phyloP scores from a whole-genome alignment of 305 asterid species.

The Solanum hybrid region DNA sequence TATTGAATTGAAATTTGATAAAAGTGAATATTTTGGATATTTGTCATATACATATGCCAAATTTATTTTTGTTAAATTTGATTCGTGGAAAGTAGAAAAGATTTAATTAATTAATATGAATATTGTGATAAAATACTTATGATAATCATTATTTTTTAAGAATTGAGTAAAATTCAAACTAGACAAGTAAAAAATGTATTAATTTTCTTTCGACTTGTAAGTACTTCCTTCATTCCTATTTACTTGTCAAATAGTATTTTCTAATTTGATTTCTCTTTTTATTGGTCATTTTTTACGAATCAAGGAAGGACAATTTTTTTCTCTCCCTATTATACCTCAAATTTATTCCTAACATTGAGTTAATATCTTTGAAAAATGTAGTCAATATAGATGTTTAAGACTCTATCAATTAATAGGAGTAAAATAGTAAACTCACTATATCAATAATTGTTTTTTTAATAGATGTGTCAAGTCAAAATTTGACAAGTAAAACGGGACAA shows the following conservation, averaged over 20 bases:
- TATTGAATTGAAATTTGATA: too few relatives aligned
- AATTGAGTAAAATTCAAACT: neutral
- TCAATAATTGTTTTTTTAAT: too few relatives aligned
- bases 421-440: too few relatives aligned
- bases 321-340: neutral
- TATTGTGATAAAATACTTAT: too few relatives aligned
- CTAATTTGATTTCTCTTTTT: neutral
- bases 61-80: too few relatives aligned
- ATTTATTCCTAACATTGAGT: neutral
- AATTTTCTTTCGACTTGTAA: neutral
- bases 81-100: neutral
- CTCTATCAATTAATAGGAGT: neutral
- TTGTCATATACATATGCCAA: neutral
- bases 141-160: neutral
- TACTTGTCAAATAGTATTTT: too few relatives aligned
- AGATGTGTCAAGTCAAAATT: neutral
- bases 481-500: accelerated
- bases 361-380: too few relatives aligned
- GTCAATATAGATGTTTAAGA: neutral
- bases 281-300: neutral
- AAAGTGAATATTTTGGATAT: too few relatives aligned
- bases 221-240: neutral
- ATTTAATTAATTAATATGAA: too few relatives aligned
- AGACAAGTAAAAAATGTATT: neutral
- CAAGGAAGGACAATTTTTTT: too few relatives aligned